A percentile compares a stretch with the other conserved stretches of the same genome.
Evolutionary conservation across 371 early-diverging fungal species (phyloP).

Genomic region (Dentiscutata heterogama): DNA sequence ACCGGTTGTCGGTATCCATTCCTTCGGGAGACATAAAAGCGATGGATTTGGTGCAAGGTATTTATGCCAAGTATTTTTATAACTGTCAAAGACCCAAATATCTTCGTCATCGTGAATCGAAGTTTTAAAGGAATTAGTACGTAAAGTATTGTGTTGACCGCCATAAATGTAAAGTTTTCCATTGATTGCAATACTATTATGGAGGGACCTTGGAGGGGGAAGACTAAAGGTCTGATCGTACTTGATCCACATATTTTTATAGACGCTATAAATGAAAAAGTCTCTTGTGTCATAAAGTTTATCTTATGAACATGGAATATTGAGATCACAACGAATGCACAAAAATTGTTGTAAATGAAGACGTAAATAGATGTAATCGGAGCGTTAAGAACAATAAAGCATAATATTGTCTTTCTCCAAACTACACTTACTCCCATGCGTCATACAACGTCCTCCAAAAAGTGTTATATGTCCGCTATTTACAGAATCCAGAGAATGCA

Average conservation of each 20-base stretch:
- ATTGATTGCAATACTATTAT: neutral
- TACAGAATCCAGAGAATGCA: slow-evolving; percentile 31
- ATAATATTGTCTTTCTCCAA: neutral
- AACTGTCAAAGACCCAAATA: slow-evolving; percentile 8
- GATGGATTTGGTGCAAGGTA: neutral
- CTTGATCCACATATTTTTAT: slow-evolving; percentile 6
- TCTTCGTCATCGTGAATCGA: slow-evolving; percentile 43
- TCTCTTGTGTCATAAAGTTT: slow-evolving; percentile 38
- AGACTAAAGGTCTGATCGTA: neutral
- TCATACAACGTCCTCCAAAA: slow-evolving; percentile 33
- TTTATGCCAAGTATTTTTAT: neutral
- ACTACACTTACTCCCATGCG: neutral
- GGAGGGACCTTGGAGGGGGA: slow-evolving; percentile 27
- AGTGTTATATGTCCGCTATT: neutral
- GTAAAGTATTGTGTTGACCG: slow-evolving; percentile 13
- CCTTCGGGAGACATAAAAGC: neutral
- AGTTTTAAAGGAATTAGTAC: neutral
- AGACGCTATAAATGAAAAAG: slow-evolving; percentile 16
- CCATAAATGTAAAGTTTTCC: slow-evolving; percentile 29
- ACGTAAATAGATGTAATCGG: neutral
- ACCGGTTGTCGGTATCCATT: slow-evolving; percentile 22
- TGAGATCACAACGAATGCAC: neutral
- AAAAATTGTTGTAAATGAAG: neutral
- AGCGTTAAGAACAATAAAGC: neutral
- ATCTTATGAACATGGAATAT: neutral